Evolutionary conservation across 148 eudicot species (phyloP).

Genomic region (Rhododendron mucronatum): DNA sequence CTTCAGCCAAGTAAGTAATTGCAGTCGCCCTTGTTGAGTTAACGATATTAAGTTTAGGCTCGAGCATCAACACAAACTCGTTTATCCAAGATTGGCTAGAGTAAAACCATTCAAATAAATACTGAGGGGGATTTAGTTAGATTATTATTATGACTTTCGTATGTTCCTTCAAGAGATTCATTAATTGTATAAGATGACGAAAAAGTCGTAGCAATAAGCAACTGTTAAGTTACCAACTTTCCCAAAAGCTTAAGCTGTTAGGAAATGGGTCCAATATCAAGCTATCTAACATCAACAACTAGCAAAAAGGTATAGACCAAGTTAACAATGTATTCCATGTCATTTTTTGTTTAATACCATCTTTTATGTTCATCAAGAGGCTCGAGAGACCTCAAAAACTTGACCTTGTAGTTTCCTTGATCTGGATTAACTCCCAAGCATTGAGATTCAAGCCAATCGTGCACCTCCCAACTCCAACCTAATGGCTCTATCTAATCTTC

Average conservation of each 20-base stretch:
- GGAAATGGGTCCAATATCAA: too few relatives aligned
- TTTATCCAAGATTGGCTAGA: background rate
- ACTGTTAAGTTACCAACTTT: too few relatives aligned
- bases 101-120: background rate
- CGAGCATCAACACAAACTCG: background rate
- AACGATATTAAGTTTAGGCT: background rate
- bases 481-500: background rate
- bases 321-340: background rate
- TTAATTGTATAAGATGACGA: background rate
- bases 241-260: too few relatives aligned
- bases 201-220: background rate
- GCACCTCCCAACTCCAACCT: background rate
- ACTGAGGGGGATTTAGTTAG: background rate
- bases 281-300: too few relatives aligned
- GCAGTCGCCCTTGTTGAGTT: background rate
- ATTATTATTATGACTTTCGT: background rate
- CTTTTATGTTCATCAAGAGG: conserved; percentile 4
- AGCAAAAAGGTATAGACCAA: background rate
- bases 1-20: background rate
- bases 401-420: background rate
- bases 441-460: background rate
- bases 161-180: background rate
- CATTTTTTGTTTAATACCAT: background rate
- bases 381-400: background rate
- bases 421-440: background rate